Conservation (phyloP, 345 rosid genomes). For the Pugionium cornutum region DNA sequence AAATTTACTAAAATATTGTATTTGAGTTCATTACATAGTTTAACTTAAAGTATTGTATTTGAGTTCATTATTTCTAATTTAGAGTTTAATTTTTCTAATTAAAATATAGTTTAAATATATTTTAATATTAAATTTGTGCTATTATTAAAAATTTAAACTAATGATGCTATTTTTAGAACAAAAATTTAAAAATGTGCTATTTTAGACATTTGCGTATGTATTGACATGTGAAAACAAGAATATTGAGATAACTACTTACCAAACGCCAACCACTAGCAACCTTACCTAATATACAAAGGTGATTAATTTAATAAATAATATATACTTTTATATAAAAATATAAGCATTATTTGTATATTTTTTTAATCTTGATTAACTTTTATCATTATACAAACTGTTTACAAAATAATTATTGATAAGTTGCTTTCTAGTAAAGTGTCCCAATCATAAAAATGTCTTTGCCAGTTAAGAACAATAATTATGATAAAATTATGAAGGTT, state of each 20-base stretch:
- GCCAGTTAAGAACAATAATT: slow-evolving; percentile 29
- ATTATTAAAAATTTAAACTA: no score
- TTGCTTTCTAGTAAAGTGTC: slow-evolving; percentile 34
- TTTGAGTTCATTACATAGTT: no score
- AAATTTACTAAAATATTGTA: no score
- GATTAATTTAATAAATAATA: neutral
- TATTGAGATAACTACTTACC: slow-evolving; percentile 36
- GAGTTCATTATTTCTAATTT: no score
- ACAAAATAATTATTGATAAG: neutral
- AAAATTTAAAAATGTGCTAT: no score
- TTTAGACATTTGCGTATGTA: no score
- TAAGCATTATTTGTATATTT: neutral
- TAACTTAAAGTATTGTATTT: no score
- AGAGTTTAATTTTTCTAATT: no score
- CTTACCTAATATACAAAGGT: slow-evolving; percentile 28
- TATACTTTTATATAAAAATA: no score
- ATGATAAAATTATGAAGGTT: neutral
- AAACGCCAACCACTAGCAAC: slow-evolving; percentile 39
- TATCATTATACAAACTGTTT: slow-evolving; percentile 12
- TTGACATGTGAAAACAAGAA: slow-evolving; percentile 35
- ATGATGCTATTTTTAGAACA: no score
- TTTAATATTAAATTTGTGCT: no score
- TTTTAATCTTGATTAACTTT: neutral
- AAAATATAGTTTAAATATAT: no score
- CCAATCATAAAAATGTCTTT: slow-evolving; percentile 26